Evolutionary conservation across 257 asterid genomes (phyloP).

Genomic region (Prunella vulgaris): DNA sequence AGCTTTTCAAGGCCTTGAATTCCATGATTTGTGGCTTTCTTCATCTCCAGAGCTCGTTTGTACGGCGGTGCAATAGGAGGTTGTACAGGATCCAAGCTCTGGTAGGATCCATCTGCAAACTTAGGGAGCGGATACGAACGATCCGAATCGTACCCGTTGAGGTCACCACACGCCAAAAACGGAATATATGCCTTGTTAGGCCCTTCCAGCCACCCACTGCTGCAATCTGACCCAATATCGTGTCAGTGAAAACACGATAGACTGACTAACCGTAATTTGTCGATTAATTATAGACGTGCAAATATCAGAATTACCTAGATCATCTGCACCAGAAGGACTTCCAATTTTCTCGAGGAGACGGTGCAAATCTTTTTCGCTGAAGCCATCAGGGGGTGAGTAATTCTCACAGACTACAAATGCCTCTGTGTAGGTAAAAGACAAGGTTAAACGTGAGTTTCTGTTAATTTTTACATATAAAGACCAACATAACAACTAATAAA

Average conservation of each 20-base stretch:
- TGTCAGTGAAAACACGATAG: not conserved
- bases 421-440: conserved; percentile 46
- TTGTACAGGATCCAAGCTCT: conserved; percentile 81
- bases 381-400: conserved; percentile 93
- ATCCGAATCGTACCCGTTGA: conserved; percentile 82
- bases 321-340: conserved; percentile 90
- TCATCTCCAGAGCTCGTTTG: conserved; percentile 93
- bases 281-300: not conserved
- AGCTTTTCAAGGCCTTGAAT: conserved; percentile 54
- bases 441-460: not conserved
- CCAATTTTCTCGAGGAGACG: conserved; percentile 90
- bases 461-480: not conserved
- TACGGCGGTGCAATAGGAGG: conserved; percentile 99
- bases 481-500: not conserved
- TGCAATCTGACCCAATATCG: conserved; percentile 60
- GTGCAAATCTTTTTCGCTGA: conserved; percentile 76
- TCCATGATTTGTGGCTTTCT: conserved; percentile 79
- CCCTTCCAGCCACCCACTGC: conserved; percentile 98
- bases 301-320: conserved; percentile 48
- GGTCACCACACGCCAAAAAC: conserved; percentile 95
- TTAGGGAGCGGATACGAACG: conserved; percentile 80
- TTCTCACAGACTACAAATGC: conserved; percentile 96
- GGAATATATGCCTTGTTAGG: conserved; percentile 90
- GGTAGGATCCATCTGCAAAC: conserved; percentile 70
- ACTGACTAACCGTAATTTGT: not conserved